Percentiles rank a stretch among this genome's conserved stretches.
Conservation (phyloP, 805 yeast genomes). For the Metschnikowia kunwiensis region DNA sequence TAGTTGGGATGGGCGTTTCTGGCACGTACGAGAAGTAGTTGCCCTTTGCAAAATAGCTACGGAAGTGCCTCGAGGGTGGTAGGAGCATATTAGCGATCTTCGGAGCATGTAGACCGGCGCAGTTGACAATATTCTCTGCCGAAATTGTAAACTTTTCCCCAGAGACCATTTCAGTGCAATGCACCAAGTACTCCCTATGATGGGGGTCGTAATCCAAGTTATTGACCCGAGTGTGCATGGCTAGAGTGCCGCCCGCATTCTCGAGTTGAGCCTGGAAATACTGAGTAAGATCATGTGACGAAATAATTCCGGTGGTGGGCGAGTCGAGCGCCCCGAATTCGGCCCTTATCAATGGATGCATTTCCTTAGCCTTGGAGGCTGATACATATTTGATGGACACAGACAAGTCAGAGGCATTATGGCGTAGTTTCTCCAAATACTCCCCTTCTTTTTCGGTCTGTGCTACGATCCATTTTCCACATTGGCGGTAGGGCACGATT, state of each 20-base stretch:
- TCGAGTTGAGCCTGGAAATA: conserved; percentile 56
- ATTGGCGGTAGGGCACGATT: conserved; percentile 51
- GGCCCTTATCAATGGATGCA: conserved; percentile 70
- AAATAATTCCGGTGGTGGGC: conserved; percentile 81
- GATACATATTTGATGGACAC: conserved; percentile 59
- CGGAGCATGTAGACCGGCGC: conserved; percentile 80
- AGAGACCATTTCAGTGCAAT: conserved; percentile 28
- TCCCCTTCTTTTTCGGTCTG: conserved; percentile 64
- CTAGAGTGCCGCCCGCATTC: conserved; percentile 59
- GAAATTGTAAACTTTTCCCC: conserved; percentile 39
- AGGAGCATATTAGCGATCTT: conserved; percentile 65
- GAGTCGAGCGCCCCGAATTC: conserved; percentile 60
- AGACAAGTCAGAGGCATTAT: conserved; percentile 47
- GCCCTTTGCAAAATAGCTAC: conserved; percentile 76
- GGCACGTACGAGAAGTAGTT: conserved; percentile 64
- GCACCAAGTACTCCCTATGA: conserved; percentile 23
- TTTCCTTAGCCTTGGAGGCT: conserved; percentile 37
- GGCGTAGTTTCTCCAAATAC: conserved; percentile 52
- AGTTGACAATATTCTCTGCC: conserved; percentile 61
- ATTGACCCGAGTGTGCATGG: conserved; percentile 57
- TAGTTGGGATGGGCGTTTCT: conserved; percentile 37
- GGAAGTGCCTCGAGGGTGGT: conserved; percentile 57
- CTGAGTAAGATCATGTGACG: conserved; percentile 73
- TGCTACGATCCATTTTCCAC: conserved; percentile 90
- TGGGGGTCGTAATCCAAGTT: conserved; percentile 29